Conservation (phyloP, 495 filamentous ascomycete genomes). For the Aspergillus avenaceus region DNA sequence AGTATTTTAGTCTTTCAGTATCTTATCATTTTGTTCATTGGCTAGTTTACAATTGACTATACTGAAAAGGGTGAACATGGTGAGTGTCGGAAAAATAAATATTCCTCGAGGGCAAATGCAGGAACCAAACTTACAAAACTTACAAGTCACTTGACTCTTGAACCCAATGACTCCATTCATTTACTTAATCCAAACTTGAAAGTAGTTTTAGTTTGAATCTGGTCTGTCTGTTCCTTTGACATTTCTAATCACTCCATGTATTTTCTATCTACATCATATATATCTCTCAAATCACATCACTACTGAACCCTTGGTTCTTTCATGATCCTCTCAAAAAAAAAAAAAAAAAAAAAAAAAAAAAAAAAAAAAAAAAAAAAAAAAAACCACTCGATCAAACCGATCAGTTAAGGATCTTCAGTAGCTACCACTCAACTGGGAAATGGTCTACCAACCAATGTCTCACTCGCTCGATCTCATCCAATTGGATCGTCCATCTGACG, state of each 20-base stretch:
- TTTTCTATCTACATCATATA: no score
- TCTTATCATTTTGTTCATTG: neutral
- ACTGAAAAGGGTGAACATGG: neutral
- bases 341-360: no score
- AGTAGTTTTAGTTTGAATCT: no score
- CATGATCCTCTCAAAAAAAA: no score
- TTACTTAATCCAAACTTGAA: no score
- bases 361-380: no score
- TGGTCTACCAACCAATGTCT: neutral
- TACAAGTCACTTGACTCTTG: no score
- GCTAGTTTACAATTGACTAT: neutral
- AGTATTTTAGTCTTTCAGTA: no score
- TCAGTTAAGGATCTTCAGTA: neutral
- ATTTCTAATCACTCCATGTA: no score
- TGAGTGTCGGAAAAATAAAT: neutral
- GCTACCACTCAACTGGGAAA: neutral
- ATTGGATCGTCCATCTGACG: neutral
- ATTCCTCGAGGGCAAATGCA: neutral
- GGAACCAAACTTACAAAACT: neutral
- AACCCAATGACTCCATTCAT: neutral
- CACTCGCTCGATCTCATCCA: neutral
- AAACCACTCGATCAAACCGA: neutral
- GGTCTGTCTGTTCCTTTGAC: no score
- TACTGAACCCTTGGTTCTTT: no score
- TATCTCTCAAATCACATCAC: no score